Percentiles rank a stretch among this genome's conserved stretches.
Conservation (phyloP, 257 asterid genomes). For the Lithospermum erythrorhizon region DNA sequence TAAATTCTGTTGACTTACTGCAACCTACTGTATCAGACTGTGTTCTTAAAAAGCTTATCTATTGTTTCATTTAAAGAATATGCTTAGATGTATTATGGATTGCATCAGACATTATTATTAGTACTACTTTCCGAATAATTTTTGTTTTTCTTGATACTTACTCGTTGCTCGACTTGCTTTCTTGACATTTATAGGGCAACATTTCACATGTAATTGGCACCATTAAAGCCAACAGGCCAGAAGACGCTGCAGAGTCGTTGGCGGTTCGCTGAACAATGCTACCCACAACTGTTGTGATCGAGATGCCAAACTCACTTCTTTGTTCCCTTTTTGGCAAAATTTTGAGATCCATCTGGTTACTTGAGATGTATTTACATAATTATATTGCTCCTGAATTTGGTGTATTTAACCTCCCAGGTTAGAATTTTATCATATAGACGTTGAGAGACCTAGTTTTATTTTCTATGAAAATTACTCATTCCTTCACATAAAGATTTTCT, state of each 20-base stretch:
- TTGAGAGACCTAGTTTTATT: not conserved
- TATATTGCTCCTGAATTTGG: not conserved
- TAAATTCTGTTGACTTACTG: slow-evolving; percentile 1
- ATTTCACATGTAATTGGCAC: slow-evolving; percentile 53
- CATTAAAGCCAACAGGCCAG: slow-evolving; percentile 74
- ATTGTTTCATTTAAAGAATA: no score
- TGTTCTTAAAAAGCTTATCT: no score
- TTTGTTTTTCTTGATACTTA: not conserved
- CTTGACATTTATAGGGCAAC: slow-evolving; percentile 38
- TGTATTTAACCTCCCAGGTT: no score
- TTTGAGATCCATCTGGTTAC: slow-evolving; percentile 5
- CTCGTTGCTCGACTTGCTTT: not conserved
- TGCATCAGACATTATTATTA: no score
- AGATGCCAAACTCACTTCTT: slow-evolving; percentile 1
- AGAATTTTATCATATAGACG: not conserved
- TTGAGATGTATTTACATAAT: not conserved
- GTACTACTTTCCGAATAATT: not conserved
- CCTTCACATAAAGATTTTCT: no score
- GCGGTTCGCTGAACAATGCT: slow-evolving; percentile 34
- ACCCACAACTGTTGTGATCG: slow-evolving; percentile 7
- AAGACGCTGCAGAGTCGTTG: slow-evolving; percentile 56
- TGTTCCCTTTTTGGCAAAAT: not conserved
- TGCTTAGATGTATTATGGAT: no score
- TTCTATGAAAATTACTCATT: no score
- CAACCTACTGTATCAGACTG: not conserved